phyloP scores from a whole-genome alignment of 2,329 filamentous ascomycete genomes.

The Alternaria atra region DNA sequence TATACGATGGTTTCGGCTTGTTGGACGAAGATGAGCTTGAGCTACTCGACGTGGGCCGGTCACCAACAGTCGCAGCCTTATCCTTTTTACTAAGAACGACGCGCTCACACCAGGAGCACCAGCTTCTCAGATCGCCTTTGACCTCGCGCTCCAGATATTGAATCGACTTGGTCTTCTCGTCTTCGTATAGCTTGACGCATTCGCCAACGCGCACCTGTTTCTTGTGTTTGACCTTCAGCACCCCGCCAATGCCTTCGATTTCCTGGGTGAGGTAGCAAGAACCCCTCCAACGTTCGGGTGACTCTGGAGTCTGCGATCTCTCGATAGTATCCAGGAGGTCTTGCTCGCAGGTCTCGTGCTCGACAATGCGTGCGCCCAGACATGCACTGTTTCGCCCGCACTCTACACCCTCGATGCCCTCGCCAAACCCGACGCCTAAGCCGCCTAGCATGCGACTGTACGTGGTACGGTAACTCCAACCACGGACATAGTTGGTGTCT shows the following conservation, averaged over 20 bases:
- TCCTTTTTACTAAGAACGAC: constrained; percentile 71
- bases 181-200: constrained; percentile 85
- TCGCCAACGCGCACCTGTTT: constrained; percentile 82
- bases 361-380: constrained; percentile 77
- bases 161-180: constrained; percentile 55
- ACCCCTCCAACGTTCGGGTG: constrained; percentile 61
- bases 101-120: constrained; percentile 91
- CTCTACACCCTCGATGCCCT: constrained; percentile 86
- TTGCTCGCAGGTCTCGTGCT: constrained; percentile 86
- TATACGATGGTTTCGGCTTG: constrained; percentile 8
- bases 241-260: constrained; percentile 88
- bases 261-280: constrained; percentile 86
- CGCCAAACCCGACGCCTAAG: constrained; percentile 85
- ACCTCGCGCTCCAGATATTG: constrained; percentile 76
- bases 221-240: constrained; percentile 88
- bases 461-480: constrained; percentile 89
- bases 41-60: constrained; percentile 24
- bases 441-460: constrained; percentile 82
- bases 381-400: constrained; percentile 83
- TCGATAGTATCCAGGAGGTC: constrained; percentile 68
- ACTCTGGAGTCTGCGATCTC: constrained; percentile 43
- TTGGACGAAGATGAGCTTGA: constrained; percentile 29
- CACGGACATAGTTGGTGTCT: constrained; percentile 68
- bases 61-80: constrained; percentile 24
- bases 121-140: constrained; percentile 74